Percentiles rank a stretch among this genome's conserved stretches.
phyloP scores from a whole-genome alignment of 2,329 filamentous ascomycete species.

The Cryphonectria nitschkei region DNA sequence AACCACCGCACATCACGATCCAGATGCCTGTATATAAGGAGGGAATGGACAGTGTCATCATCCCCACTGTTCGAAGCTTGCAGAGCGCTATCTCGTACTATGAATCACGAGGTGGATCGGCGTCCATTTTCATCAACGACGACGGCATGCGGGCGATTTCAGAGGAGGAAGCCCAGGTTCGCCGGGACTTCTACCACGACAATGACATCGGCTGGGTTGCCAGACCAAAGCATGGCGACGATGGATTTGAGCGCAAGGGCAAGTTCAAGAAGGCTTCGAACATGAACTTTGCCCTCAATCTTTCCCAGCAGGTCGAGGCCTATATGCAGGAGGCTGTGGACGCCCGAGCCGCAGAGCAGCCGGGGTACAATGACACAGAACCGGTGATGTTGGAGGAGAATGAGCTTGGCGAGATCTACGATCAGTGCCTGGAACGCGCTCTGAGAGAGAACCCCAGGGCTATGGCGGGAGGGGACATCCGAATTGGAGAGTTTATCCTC shows the following conservation, averaged over 20 bases:
- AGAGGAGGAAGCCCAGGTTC: slow-evolving; percentile 44
- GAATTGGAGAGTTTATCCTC: slow-evolving; percentile 66
- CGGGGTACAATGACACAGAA: slow-evolving; percentile 17
- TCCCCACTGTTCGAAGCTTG: slow-evolving; percentile 52
- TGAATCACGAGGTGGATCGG: slow-evolving; percentile 47
- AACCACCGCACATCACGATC: slow-evolving; percentile 47
- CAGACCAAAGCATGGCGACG: slow-evolving; percentile 49
- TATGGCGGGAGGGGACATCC: slow-evolving; percentile 64
- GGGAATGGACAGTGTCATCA: slow-evolving; percentile 47
- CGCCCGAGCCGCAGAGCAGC: slow-evolving; percentile 27
- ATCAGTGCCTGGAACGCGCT: slow-evolving; percentile 51
- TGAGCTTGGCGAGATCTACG: slow-evolving; percentile 55
- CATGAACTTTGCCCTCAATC: slow-evolving; percentile 72
- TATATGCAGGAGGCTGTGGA: slow-evolving; percentile 51
- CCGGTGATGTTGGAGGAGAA: slow-evolving; percentile 37
- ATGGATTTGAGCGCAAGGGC: slow-evolving; percentile 57
- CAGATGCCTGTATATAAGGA: slow-evolving; percentile 52
- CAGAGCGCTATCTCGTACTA: slow-evolving; percentile 55
- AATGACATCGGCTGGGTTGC: slow-evolving; percentile 54
- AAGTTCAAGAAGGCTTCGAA: slow-evolving; percentile 78
- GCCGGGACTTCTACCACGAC: slow-evolving; percentile 54
- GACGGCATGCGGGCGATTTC: slow-evolving; percentile 62
- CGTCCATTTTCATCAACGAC: slow-evolving; percentile 58
- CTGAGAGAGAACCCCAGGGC: slow-evolving; percentile 57
- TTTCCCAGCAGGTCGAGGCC: slow-evolving; percentile 65